Percentiles rank a stretch among this genome's conserved stretches.
Conservation (phyloP, 495 filamentous ascomycete genomes). For the Neurospora terricola region DNA sequence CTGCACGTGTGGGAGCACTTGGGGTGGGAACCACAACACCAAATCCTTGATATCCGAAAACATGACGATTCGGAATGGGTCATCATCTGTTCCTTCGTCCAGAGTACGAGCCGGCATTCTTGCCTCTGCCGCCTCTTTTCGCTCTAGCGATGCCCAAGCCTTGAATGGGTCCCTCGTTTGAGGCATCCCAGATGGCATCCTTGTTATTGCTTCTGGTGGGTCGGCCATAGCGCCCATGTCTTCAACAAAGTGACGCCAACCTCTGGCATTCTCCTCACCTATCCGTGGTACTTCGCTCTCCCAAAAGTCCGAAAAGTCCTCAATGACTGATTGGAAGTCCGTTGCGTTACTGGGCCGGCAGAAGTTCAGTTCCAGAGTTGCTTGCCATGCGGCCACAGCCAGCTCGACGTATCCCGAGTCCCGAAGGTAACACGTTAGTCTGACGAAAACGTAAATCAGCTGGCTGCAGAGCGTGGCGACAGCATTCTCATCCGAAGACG, state of each 20-base stretch:
- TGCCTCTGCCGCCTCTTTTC: slow-evolving; percentile 33
- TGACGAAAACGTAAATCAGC: slow-evolving; percentile 63
- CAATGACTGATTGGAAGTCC: slow-evolving; percentile 23
- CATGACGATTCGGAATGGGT: slow-evolving; percentile 69
- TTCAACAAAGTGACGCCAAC: slow-evolving; percentile 54
- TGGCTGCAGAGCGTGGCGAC: slow-evolving; percentile 27
- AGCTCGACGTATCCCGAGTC: slow-evolving; percentile 77
- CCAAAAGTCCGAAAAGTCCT: slow-evolving; percentile 66
- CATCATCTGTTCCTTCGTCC: slow-evolving; percentile 55
- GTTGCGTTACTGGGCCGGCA: slow-evolving; percentile 32
- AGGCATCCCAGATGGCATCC: slow-evolving; percentile 8
- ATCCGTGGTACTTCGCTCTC: slow-evolving; percentile 73
- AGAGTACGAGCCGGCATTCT: slow-evolving; percentile 57
- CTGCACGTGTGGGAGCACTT: slow-evolving; percentile 23
- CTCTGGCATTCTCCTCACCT: slow-evolving; percentile 61
- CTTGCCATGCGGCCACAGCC: slow-evolving; percentile 75
- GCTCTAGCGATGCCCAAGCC: slow-evolving; percentile 55
- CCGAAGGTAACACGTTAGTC: slow-evolving; percentile 59
- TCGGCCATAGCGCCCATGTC: slow-evolving; percentile 19
- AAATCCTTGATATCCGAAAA: slow-evolving; percentile 63
- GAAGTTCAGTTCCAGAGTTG: slow-evolving; percentile 63
- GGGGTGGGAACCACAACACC: slow-evolving; percentile 42
- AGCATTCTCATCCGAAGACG: slow-evolving; percentile 10
- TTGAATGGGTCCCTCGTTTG: slow-evolving; percentile 29
- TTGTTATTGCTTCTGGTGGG: slow-evolving; percentile 25